These are phyloP conservation scores for Cardiospermum halicacabum DNA, from an alignment of 345 rosid species.

Conservation along the genomic window DNA sequence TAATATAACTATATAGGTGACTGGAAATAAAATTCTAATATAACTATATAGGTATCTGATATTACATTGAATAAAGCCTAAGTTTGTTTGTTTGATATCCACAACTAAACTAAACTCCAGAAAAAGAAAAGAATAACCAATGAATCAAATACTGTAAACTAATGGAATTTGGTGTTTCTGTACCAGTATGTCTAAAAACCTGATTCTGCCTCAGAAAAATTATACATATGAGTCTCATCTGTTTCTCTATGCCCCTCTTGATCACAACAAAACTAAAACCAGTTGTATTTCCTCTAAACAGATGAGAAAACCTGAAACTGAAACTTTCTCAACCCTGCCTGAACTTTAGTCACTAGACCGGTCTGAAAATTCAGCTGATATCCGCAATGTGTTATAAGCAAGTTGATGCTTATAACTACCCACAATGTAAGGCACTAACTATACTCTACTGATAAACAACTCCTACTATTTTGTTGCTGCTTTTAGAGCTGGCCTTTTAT, in stretches of 20 bases:
- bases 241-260: conserved; percentile 15
- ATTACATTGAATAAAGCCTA: conserved; percentile 14
- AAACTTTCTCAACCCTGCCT: conserved; percentile 12
- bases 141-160: conserved; percentile 22
- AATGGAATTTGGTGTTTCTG: conserved; percentile 4
- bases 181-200: conserved; percentile 17
- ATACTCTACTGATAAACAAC: neutral
- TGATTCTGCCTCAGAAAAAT: conserved; percentile 21
- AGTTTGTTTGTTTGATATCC: conserved; percentile 7
- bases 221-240: conserved; percentile 15
- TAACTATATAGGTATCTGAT: neutral
- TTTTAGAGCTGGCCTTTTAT: conserved; percentile 25
- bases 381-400: conserved; percentile 1
- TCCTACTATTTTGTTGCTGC: conserved; percentile 32
- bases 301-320: conserved; percentile 1
- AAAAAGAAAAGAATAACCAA: conserved; percentile 24
- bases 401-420: conserved; percentile 8
- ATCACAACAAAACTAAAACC: conserved; percentile 6
- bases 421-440: neutral
- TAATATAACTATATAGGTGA: too few relatives aligned
- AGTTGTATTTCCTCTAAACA: neutral
- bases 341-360: conserved; percentile 6
- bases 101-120: conserved; percentile 20
- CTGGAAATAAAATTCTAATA: too few relatives aligned
- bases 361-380: conserved; percentile 11